phyloP scores from a whole-genome alignment of 352 stramenopile genomes.

The Phytophthora sp. region DNA sequence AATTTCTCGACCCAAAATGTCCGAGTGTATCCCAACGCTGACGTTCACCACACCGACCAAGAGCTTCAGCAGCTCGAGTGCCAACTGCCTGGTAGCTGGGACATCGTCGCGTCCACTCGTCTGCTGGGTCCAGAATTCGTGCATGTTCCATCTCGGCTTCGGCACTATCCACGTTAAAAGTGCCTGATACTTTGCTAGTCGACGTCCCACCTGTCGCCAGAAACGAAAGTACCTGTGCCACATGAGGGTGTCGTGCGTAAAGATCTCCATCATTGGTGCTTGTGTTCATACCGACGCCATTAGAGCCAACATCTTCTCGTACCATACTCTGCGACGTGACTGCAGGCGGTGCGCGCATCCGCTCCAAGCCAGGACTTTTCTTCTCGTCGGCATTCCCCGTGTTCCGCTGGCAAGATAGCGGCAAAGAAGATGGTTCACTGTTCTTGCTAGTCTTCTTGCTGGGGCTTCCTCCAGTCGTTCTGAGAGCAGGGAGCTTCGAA shows the following conservation, averaged over 20 bases:
- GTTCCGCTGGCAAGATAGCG: conserved; percentile 8
- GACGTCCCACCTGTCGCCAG: conserved; percentile 23
- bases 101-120: conserved; percentile 58
- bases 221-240: conserved; percentile 47
- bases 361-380: not conserved
- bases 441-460: conserved; percentile 16
- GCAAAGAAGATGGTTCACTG: conserved; percentile 9
- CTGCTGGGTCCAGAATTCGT: conserved; percentile 23
- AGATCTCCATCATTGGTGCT: conserved; percentile 34
- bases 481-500: conserved; percentile 24
- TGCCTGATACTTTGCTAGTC: conserved; percentile 3
- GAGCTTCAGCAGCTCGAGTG: conserved; percentile 26
- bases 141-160: conserved; percentile 40
- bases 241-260: conserved; percentile 50
- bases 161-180: conserved; percentile 23
- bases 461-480: not conserved
- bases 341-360: conserved; percentile 20
- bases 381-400: not conserved
- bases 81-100: conserved; percentile 58
- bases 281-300: not conserved
- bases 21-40: conserved; percentile 55
- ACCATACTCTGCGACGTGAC: not conserved
- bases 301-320: conserved; percentile 24
- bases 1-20: conserved; percentile 34
- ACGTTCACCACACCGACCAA: conserved; percentile 38